A percentile compares a stretch with the other conserved stretches of the same genome.
Conservation (phyloP, 108 stramenopile species). For the Cyclotella cryptica region DNA sequence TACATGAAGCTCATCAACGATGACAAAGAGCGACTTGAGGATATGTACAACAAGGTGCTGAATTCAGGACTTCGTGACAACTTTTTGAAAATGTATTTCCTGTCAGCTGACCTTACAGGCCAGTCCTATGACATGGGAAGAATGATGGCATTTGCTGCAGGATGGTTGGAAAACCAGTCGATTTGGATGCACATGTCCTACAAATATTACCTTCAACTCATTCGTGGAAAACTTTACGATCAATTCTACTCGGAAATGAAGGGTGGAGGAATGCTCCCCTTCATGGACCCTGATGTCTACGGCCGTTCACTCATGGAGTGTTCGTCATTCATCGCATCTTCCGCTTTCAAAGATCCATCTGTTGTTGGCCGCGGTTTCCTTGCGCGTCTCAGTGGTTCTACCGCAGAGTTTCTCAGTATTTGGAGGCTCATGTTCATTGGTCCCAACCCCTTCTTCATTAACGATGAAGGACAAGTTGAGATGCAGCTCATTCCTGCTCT, state of each 20-base stretch:
- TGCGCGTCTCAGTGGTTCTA: conserved; percentile 94
- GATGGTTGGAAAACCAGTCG: conserved; percentile 96
- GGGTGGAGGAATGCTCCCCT: conserved; percentile 88
- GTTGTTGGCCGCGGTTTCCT: conserved; percentile 90
- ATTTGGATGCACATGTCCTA: conserved; percentile 99
- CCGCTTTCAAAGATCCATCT: conserved; percentile 89
- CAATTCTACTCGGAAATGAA: conserved; percentile 90
- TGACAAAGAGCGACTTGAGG: conserved; percentile 72
- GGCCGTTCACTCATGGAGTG: conserved; percentile 95
- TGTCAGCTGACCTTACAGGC: conserved; percentile 89
- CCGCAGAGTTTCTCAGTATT: conserved; percentile 95
- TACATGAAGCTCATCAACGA: conserved; percentile 94
- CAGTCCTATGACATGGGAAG: conserved; percentile 95
- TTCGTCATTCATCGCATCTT: conserved; percentile 92
- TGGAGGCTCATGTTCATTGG: conserved; percentile 95
- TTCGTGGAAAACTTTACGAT: conserved; percentile 94
- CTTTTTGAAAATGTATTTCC: conserved; percentile 86
- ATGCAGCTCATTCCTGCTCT: conserved; percentile 90
- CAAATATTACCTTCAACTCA: conserved; percentile 95
- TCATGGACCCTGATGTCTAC: conserved; percentile 92
- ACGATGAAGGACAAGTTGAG: conserved; percentile 76
- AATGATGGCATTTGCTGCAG: conserved; percentile 96
- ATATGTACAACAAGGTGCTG: conserved; percentile 84
- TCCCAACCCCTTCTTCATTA: conserved; percentile 75
- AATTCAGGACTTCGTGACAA: conserved; percentile 90